Evolutionary conservation across 768 basidiomycete genomes (phyloP).

Genomic region (Floccularia luteovirens): DNA sequence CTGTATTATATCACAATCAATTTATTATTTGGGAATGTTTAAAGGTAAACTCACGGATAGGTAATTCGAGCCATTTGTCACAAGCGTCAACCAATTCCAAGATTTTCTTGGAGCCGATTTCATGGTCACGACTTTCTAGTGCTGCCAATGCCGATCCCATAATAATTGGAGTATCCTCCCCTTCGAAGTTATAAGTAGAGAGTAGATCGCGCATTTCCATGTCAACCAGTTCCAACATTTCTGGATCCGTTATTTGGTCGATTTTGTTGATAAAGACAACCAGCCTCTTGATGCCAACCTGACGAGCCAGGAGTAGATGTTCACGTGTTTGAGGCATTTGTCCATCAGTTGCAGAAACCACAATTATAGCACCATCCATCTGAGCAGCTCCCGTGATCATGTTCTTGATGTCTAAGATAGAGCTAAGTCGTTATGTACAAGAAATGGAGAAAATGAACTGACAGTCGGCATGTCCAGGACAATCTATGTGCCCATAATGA

Average conservation of each 20-base stretch:
- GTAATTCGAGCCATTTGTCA: conserved; percentile 93
- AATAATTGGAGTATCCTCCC: conserved; percentile 95
- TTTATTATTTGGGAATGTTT: neutral
- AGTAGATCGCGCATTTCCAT: conserved; percentile 99
- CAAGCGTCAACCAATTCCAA: conserved; percentile 77
- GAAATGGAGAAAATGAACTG: conserved; percentile 18
- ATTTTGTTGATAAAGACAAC: conserved; percentile 99
- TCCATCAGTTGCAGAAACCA: conserved; percentile 97
- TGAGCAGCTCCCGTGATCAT: conserved; percentile 99
- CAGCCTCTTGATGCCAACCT: conserved; percentile 95
- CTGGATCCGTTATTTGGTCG: conserved; percentile 91
- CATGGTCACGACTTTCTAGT: conserved; percentile 76
- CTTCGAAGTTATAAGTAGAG: conserved; percentile 88
- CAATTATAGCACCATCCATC: conserved; percentile 94
- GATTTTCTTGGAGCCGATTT: conserved; percentile 77
- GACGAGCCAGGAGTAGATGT: conserved; percentile 94
- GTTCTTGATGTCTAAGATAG: conserved; percentile 77
- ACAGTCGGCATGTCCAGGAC: conserved; percentile 96
- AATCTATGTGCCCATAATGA: conserved; percentile 98
- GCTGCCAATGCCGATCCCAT: conserved; percentile 97
- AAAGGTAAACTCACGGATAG: conserved; percentile 55
- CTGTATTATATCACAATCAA: conserved; percentile 24
- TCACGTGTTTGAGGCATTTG: conserved; percentile 99
- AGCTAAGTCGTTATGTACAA: conserved; percentile 6
- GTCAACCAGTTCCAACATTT: conserved; percentile 98